Conservation (phyloP, 2,329 filamentous ascomycete genomes). For the Zasmidium cellare region DNA sequence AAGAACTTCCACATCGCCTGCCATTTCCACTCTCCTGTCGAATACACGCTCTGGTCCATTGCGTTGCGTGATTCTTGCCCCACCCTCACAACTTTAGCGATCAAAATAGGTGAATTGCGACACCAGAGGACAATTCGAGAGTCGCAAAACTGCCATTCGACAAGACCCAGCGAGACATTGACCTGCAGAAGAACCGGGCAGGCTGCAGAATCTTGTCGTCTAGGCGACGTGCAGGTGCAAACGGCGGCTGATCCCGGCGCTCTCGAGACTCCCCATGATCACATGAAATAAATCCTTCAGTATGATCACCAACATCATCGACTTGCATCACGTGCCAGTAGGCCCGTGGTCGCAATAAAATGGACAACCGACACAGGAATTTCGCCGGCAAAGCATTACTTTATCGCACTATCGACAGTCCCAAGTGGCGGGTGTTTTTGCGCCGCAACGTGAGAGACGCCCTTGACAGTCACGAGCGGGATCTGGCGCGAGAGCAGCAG, state of each 20-base stretch:
- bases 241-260: neutral
- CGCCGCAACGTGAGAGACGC: conserved; percentile 32
- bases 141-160: no score
- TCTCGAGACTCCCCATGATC: neutral
- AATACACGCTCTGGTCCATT: no score
- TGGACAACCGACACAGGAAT: neutral
- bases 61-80: no score
- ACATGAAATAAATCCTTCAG: neutral
- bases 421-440: conserved; percentile 22
- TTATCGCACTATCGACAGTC: neutral
- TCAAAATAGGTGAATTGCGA: no score
- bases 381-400: conserved; percentile 6
- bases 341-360: neutral
- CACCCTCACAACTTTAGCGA: no score
- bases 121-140: no score
- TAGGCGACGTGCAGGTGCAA: neutral
- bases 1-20: no score
- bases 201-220: neutral
- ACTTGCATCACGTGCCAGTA: neutral
- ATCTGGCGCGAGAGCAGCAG: conserved; percentile 8
- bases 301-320: neutral
- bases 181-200: no score
- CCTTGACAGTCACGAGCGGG: conserved; percentile 30
- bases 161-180: no score
- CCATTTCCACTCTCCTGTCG: no score